These are phyloP conservation scores for Pythium phragmiticola DNA, from an alignment of 352 stramenopile genomes.

Conservation along the genomic window DNA sequence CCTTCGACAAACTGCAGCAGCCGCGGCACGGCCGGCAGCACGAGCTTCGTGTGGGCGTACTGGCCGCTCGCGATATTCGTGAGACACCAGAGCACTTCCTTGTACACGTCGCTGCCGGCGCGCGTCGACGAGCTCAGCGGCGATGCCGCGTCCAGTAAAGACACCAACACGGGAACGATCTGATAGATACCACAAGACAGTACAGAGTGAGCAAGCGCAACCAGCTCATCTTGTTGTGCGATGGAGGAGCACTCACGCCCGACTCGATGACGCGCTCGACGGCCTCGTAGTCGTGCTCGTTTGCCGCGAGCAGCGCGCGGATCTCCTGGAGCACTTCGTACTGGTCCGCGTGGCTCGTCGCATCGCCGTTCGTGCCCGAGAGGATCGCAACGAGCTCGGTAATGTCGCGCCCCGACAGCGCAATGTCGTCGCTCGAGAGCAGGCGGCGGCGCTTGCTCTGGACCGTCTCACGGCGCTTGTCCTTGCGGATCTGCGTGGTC, in stretches of 20 bases:
- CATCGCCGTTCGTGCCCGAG: conserved; percentile 6
- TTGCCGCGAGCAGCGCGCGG: conserved; percentile 49
- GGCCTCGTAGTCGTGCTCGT: conserved; percentile 68
- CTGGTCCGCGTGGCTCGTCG: conserved; percentile 50
- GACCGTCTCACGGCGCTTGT: conserved; percentile 61
- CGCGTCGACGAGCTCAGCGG: conserved; percentile 62
- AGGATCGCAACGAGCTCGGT: conserved; percentile 50
- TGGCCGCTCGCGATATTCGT: conserved; percentile 82
- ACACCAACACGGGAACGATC: conserved; percentile 74
- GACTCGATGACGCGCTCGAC: conserved; percentile 79
- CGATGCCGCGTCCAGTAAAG: conserved; percentile 62
- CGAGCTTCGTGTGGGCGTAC: conserved; percentile 82
- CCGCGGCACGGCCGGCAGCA: conserved; percentile 70
- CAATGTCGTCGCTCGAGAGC: conserved; percentile 43
- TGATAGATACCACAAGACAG: conserved; percentile 15
- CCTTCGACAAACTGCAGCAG: conserved; percentile 72
- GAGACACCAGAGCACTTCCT: conserved; percentile 80
- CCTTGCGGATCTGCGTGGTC: conserved; percentile 71
- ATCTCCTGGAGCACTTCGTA: conserved; percentile 75
- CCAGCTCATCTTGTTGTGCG: background rate
- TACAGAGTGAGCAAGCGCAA: background rate
- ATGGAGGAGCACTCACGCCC: conserved; percentile 37
- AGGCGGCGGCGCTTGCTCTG: conserved; percentile 72
- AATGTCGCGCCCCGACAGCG: conserved; percentile 55
- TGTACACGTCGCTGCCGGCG: conserved; percentile 66